Conservation (phyloP, 2,329 filamentous ascomycete species). For the Penicillium sp. region DNA sequence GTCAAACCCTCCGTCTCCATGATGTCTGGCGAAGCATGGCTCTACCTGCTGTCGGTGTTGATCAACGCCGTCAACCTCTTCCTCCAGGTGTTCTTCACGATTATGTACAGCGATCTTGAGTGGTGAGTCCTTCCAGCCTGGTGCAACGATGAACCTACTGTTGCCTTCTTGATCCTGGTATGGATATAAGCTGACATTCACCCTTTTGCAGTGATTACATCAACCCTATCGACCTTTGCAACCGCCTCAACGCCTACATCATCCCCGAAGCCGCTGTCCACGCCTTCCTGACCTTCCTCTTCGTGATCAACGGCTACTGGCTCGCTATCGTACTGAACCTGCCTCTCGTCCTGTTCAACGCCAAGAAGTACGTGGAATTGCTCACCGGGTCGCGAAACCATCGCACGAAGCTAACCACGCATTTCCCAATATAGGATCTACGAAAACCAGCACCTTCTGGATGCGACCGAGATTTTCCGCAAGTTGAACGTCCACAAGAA, state of each 20-base stretch:
- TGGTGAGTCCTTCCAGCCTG: slow-evolving; percentile 66
- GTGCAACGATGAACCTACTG: neutral
- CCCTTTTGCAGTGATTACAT: slow-evolving; percentile 80
- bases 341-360: slow-evolving; percentile 88
- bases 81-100: slow-evolving; percentile 99
- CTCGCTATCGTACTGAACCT: slow-evolving; percentile 87
- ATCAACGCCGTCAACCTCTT: slow-evolving; percentile 99
- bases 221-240: slow-evolving; percentile 99
- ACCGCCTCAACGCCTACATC: slow-evolving; percentile 99
- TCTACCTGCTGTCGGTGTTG: slow-evolving; percentile 95
- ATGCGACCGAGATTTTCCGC: slow-evolving; percentile 98
- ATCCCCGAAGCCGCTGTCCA: slow-evolving; percentile 97
- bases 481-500: slow-evolving; percentile 99
- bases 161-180: neutral
- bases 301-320: slow-evolving; percentile 99
- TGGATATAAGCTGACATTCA: slow-evolving; percentile 26
- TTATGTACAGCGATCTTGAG: slow-evolving; percentile 99
- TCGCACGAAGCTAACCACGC: slow-evolving; percentile 24
- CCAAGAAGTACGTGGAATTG: slow-evolving; percentile 79
- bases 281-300: slow-evolving; percentile 90
- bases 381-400: slow-evolving; percentile 2
- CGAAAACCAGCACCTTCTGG: slow-evolving; percentile 93
- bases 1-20: slow-evolving; percentile 37
- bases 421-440: slow-evolving; percentile 68
- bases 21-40: slow-evolving; percentile 98